Evolutionary conservation across 495 filamentous ascomycete species (phyloP).

Genomic region (Glarea lozoyensis): DNA sequence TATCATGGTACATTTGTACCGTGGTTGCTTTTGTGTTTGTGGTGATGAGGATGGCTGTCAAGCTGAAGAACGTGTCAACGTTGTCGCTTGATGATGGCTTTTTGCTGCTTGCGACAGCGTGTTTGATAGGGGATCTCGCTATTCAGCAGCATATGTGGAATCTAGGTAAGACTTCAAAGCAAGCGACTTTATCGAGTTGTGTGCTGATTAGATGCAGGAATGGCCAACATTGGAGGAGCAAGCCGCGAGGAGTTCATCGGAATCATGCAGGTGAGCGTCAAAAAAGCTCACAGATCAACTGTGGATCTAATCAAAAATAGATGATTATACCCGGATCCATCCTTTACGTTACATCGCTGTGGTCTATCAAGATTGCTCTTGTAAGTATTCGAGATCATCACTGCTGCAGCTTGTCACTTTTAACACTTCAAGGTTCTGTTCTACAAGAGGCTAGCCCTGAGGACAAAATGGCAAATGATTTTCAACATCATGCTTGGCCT

Average conservation of each 20-base stretch:
- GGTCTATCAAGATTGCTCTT: neutral
- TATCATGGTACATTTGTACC: neutral
- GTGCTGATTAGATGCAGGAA: neutral
- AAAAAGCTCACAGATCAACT: neutral
- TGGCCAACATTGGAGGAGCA: neutral
- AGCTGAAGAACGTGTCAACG: neutral
- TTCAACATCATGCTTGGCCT: neutral
- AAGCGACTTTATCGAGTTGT: neutral
- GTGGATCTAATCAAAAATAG: neutral
- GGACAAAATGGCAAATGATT: neutral
- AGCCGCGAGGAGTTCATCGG: neutral
- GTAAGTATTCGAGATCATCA: neutral
- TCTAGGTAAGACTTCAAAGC: neutral
- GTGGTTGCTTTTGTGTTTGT: neutral
- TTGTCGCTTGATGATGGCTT: neutral
- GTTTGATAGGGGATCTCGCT: neutral
- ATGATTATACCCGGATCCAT: neutral
- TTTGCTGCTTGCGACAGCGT: neutral
- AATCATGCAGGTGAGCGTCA: neutral
- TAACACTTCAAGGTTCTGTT: neutral
- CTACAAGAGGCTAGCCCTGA: neutral
- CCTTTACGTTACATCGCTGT: neutral
- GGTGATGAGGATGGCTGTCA: neutral
- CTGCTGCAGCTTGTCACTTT: neutral
- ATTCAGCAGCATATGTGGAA: conserved; percentile 1